A percentile compares a stretch with the other conserved stretches of the same genome.
Evolutionary conservation across 2,329 filamentous ascomycete species (phyloP).

Genomic region (Claviceps sp.): DNA sequence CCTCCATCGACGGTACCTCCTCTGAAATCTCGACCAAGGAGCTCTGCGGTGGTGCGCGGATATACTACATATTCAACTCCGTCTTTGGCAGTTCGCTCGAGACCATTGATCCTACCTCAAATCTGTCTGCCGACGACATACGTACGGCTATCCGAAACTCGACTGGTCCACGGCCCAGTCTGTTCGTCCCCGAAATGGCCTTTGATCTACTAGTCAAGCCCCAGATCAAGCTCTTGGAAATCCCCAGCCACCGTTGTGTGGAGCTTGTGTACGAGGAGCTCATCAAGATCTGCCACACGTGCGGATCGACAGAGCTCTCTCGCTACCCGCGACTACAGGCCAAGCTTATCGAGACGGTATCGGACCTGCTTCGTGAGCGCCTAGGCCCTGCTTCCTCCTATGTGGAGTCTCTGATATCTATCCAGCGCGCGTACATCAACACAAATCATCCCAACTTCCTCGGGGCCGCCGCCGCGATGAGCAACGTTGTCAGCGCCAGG

Average conservation of each 20-base stretch:
- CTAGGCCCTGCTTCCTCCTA: constrained; percentile 81
- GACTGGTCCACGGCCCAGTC: constrained; percentile 83
- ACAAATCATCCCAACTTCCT: constrained; percentile 99
- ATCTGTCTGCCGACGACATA: constrained; percentile 88
- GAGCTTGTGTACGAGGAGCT: constrained; percentile 97
- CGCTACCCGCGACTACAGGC: constrained; percentile 86
- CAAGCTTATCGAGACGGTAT: constrained; percentile 96
- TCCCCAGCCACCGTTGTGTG: constrained; percentile 90
- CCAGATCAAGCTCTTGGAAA: constrained; percentile 92
- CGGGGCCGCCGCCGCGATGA: constrained; percentile 93
- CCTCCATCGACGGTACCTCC: constrained; percentile 95
- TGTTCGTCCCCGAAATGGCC: constrained; percentile 94
- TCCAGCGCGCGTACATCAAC: constrained; percentile 97
- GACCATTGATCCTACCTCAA: constrained; percentile 89
- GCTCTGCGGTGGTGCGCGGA: constrained; percentile 82
- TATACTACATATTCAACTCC: constrained; percentile 99
- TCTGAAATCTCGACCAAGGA: constrained; percentile 98
- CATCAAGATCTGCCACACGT: constrained; percentile 99
- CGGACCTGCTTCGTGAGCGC: constrained; percentile 82
- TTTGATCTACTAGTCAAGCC: constrained; percentile 97
- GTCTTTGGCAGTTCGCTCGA: constrained; percentile 95
- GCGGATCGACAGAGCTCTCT: constrained; percentile 84
- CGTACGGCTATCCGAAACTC: constrained; percentile 96
- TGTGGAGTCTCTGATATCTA: constrained; percentile 92
- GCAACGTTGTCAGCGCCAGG: constrained; percentile 85